Base-by-base conservation (phyloP, 1,284 basidiomycete species). In the Rhodotorula sp. region DNA sequence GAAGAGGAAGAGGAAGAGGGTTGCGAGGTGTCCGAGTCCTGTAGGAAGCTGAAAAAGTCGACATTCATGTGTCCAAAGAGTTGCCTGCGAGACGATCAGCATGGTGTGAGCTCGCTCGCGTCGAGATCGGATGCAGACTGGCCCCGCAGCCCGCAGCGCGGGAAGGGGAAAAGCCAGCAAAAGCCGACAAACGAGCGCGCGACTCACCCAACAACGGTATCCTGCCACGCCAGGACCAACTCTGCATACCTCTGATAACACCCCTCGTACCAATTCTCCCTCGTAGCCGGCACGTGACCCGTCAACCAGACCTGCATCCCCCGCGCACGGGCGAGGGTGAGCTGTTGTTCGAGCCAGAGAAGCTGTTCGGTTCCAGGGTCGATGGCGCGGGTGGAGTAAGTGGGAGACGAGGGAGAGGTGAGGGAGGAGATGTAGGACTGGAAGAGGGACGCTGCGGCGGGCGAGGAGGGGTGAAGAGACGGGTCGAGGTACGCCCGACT, bases 281-380 rank as follows among this genome's bases (percentile, higher is more conserved):
- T 83, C 20, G 90, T 89, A 4, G 93, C 89, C 11, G 90, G 90
- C 49, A 92, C 88, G 80, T 90, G 89, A 0, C 89, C 85, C 24
- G 83, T 81, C 64, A 86, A 71, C 80, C 83, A 84, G 72, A 88
- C 89, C 84, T 94, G 89, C 87, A 94, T 89, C 36, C 87, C 87
- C 59, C 90, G 83, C 13, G 85, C 81, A 67, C 91, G 84, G 80
- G 89, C 93, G 67, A 82, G 81, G 58, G 86, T 81, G 34, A 97
- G 83, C 80, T 94, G 92, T 2, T 91, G 90, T 74, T 92, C 90
- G 29, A 97, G 83, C 93, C 93, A 96, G 81, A 94, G 90, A 76
- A 93, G 84, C 79, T 94, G 84, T 30, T 92, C 83, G 73, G 91
- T 91, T 62, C 91, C 91, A 30, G 91, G 90, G 79, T 94, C 91